Conservation (phyloP, 2,329 filamentous ascomycete species). For the Epichloe uncinata region DNA sequence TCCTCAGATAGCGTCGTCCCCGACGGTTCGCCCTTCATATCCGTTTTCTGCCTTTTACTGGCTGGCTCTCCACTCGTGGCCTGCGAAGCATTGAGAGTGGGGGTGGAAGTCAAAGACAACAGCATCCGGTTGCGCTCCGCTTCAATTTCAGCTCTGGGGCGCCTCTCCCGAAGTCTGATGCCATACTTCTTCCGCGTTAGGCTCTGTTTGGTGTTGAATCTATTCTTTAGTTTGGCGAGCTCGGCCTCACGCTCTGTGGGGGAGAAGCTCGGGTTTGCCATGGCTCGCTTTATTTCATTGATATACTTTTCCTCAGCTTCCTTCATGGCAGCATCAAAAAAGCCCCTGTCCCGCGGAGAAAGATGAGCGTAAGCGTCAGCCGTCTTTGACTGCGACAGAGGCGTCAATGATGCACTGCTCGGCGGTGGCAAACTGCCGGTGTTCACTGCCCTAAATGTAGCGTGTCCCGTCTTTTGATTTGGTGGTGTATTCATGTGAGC, state of each 20-base stretch:
- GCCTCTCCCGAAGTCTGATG: conserved; percentile 37
- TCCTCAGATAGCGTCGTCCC: not conserved
- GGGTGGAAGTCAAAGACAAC: not conserved
- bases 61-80: conserved; percentile 1
- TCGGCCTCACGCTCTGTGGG: conserved; percentile 20
- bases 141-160: conserved; percentile 32
- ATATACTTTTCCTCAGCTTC: conserved; percentile 23
- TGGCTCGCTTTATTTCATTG: conserved; percentile 28
- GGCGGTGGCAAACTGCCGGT: not conserved
- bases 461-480: not conserved
- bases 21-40: conserved; percentile 3
- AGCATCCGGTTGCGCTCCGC: conserved; percentile 27
- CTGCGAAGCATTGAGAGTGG: not conserved
- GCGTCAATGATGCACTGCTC: not conserved
- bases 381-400: not conserved
- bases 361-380: conserved; percentile 33
- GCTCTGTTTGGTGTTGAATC: conserved; percentile 42
- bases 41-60: conserved; percentile 14
- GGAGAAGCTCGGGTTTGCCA: conserved; percentile 15
- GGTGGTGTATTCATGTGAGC: not conserved
- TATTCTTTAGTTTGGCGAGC: conserved; percentile 34
- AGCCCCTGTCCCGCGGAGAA: conserved; percentile 12
- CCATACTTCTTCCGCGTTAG: conserved; percentile 44
- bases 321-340: conserved; percentile 18
- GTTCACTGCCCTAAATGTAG: not conserved